Conservation (phyloP, 2,329 filamentous ascomycete species). For the Chaetothyriales sp. region DNA sequence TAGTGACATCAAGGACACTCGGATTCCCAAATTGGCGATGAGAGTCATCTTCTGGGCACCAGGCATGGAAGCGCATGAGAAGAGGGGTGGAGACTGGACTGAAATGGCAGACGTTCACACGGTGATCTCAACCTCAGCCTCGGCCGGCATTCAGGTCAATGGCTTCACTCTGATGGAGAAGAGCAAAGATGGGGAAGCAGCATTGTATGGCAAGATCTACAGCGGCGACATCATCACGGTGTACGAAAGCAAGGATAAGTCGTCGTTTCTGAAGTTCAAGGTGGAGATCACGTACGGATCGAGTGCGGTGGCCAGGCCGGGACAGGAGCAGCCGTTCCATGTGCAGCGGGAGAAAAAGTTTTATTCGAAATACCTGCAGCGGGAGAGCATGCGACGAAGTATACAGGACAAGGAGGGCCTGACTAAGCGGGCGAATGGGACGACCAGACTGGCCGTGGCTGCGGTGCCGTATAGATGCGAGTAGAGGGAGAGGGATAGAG, state of each 20-base stretch:
- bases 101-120: constrained; percentile 43
- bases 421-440: neutral
- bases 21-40: constrained; percentile 69
- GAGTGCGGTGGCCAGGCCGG: constrained; percentile 28
- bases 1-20: constrained; percentile 45
- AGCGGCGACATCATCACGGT: constrained; percentile 64
- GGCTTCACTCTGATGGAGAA: constrained; percentile 46
- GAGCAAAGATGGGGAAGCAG: constrained; percentile 35
- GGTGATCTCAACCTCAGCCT: constrained; percentile 67
- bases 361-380: constrained; percentile 17
- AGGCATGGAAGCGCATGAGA: constrained; percentile 45
- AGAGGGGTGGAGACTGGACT: constrained; percentile 41
- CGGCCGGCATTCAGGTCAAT: constrained; percentile 63
- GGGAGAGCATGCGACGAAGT: constrained; percentile 10
- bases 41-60: constrained; percentile 61
- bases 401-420: constrained; percentile 5
- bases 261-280: constrained; percentile 26
- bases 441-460: neutral
- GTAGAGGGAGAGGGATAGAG: too few species aligned
- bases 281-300: constrained; percentile 34
- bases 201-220: constrained; percentile 52
- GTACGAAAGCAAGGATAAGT: constrained; percentile 29
- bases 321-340: constrained; percentile 26
- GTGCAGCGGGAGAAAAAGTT: constrained; percentile 25
- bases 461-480: too few species aligned